Base-by-base conservation (phyloP, 768 basidiomycete genomes). In the Leccinum longicurvipes region DNA sequence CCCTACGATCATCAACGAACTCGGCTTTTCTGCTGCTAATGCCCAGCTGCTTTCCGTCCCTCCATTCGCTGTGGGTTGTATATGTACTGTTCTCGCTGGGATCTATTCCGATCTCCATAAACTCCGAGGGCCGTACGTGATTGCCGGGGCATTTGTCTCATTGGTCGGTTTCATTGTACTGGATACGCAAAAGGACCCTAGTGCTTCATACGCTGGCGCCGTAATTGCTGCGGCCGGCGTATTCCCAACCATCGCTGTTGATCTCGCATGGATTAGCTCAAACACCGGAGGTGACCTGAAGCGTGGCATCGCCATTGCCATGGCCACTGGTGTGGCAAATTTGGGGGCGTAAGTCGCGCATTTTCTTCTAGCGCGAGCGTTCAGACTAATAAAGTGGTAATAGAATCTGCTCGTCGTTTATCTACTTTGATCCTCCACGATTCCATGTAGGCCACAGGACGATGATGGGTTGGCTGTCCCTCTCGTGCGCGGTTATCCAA, bases 271-370 rank as follows among this genome's bases (percentile, higher is more conserved):
- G 84, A 77, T 73, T 1, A 74, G 77, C 1, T 78, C 79, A 8
- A 81, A 82, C 50, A 76, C 80, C 0, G 83, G 83, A 23, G 82
- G 84, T 19, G 81, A 82, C 60, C 56, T 79, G 48, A 79, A 80
- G 60, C 74, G 77, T 53, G 84, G 75, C 19, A 74, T 83, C 14
- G 73, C 75, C 12, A 58, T 84, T 32, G 84, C 79, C 4, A 75
- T 81, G 72, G 75, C 83, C n/a, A 76, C 79, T 48, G 48, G 46
- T 23, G 1, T 53, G 3, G 58, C 12, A 19, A 85, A 83, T 54
- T 66, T 84, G 11, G 82, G 81, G 57, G 81, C 79, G 61, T 77
- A 55, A 52, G 70, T 48, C 1, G 19, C 15, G 9, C 69, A n/a
- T 72, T 72, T 21, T 10, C 5, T 19, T 47, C 23, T 17, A n/a